Evolutionary conservation across 139 green algal species (phyloP).

Genomic region (Prasinococcaceae sp.): DNA sequence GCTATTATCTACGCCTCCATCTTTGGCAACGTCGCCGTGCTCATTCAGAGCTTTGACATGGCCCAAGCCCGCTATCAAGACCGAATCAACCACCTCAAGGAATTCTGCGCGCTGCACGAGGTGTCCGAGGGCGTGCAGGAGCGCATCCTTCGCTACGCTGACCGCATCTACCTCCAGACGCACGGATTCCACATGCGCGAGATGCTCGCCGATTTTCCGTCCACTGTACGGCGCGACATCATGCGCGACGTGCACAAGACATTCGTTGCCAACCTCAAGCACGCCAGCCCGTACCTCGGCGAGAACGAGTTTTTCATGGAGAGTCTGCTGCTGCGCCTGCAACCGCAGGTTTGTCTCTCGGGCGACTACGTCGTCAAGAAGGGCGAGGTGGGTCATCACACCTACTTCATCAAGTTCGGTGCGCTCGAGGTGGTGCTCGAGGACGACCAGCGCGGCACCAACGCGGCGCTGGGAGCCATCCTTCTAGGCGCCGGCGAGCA

Average conservation of each 20-base stretch:
- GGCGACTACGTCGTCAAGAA: conserved; percentile 6
- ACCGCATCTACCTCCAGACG: conserved; percentile 1
- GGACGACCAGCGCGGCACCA: not conserved
- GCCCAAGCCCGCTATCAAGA: conserved; percentile 7
- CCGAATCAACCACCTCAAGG: conserved; percentile 10
- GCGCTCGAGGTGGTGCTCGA: not conserved
- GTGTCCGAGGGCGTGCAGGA: not conserved
- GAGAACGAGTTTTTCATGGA: conserved; percentile 4
- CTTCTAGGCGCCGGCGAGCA: conserved; percentile 9
- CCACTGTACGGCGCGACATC: not conserved
- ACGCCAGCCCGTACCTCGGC: conserved; percentile 1
- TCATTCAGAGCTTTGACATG: conserved; percentile 13
- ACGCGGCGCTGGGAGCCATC: conserved; percentile 7
- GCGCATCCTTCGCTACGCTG: conserved; percentile 6
- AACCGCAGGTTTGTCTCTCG: conserved; percentile 1
- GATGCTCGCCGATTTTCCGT: not conserved
- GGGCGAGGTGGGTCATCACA: conserved; percentile 10
- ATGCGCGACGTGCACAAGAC: not conserved
- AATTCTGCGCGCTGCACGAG: conserved; percentile 7
- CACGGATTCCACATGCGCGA: conserved; percentile 1
- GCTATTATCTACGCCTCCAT: conserved; percentile 14
- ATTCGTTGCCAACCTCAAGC: not conserved
- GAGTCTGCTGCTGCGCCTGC: not conserved
- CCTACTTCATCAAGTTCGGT: conserved; percentile 22
- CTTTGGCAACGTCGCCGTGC: conserved; percentile 11